These are phyloP conservation scores for Solanum pimpinellifolium DNA, from an alignment of 257 asterid genomes.

Conservation along the genomic window DNA sequence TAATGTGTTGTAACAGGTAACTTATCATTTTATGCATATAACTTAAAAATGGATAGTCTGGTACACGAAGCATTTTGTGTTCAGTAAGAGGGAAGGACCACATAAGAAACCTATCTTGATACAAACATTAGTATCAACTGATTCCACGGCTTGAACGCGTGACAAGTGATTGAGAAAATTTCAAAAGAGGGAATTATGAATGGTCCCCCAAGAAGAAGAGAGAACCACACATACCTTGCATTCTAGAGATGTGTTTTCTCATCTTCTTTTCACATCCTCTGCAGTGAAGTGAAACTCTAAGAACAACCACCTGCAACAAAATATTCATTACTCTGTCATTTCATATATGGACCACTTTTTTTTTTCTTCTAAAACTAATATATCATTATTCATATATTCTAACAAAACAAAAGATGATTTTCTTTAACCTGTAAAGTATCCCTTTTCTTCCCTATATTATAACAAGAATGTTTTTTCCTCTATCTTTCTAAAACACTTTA, in stretches of 20 bases:
- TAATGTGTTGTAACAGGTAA: not conserved
- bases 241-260: slow-evolving; percentile 10
- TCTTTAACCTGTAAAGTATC: not conserved
- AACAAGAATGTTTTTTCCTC: not conserved
- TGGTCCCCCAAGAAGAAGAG: not conserved
- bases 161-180: not conserved
- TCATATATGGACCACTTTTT: not conserved
- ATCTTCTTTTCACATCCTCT: slow-evolving; percentile 12
- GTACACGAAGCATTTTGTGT: not conserved
- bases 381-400: not conserved
- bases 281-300: slow-evolving; percentile 10
- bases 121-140: not conserved
- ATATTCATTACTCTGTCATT: slow-evolving; percentile 1
- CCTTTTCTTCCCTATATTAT: not conserved
- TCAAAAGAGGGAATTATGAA: not conserved
- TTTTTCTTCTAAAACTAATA: not conserved
- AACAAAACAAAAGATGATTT: not conserved
- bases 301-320: slow-evolving; percentile 6
- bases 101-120: not conserved
- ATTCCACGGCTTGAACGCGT: not conserved
- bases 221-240: slow-evolving; percentile 7
- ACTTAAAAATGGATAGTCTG: not conserved
- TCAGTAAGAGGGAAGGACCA: no score
- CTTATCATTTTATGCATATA: not conserved
- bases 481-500: not conserved